These are phyloP conservation scores for Ascoidea asiatica DNA, from an alignment of 805 yeast species.

Conservation along the genomic window DNA sequence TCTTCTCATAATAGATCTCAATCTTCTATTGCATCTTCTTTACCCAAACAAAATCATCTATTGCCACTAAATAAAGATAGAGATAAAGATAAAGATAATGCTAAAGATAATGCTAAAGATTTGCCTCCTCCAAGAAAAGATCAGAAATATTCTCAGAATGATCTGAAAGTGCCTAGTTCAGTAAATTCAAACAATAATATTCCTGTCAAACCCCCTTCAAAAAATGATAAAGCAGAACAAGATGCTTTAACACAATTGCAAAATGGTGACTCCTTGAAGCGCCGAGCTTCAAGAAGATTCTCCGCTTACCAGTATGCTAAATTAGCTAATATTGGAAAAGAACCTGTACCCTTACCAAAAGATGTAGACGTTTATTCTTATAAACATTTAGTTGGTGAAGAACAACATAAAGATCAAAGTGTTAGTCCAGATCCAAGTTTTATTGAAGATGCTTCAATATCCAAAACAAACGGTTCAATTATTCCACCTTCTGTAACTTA, in stretches of 20 bases:
- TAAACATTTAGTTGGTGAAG: background rate
- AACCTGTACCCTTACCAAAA: slow-evolving; percentile 10
- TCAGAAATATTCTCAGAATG: background rate
- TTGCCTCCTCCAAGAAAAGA: background rate
- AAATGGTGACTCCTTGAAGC: slow-evolving; percentile 67
- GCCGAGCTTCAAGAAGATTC: slow-evolving; percentile 88
- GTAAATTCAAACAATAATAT: slow-evolving; percentile 1
- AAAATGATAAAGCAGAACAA: slow-evolving; percentile 12
- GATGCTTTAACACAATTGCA: slow-evolving; percentile 73
- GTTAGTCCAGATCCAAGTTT: background rate
- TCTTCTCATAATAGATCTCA: background rate
- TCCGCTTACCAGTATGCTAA: slow-evolving; percentile 89
- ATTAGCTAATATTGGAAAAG: slow-evolving; percentile 29
- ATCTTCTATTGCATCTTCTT: background rate
- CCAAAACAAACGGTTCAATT: slow-evolving; percentile 6
- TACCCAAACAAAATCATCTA: background rate
- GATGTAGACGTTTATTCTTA: slow-evolving; percentile 1
- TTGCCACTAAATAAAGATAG: background rate
- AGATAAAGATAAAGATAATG: background rate
- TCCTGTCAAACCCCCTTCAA: slow-evolving; percentile 1
- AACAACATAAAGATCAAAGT: background rate
- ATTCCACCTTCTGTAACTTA: background rate
- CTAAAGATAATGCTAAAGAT: background rate
- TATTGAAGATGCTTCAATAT: background rate
- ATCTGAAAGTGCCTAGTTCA: background rate